Evolutionary conservation across 2,329 filamentous ascomycete genomes (phyloP), one percentile per base, ranked within the genome.

Genomic region (Diaporthe batatas): DNA sequence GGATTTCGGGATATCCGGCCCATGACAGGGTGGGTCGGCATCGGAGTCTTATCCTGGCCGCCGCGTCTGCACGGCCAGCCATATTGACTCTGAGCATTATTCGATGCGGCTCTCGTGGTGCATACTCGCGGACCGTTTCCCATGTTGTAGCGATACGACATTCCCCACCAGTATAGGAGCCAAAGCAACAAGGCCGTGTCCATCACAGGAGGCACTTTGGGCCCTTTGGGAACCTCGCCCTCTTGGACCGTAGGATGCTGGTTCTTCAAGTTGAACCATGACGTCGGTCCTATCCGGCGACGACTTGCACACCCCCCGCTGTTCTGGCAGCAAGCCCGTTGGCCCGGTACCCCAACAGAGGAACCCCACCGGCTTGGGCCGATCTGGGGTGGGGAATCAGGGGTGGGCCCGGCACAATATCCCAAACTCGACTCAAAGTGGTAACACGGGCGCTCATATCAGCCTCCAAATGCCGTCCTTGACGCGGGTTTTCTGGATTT

Each of bases 401-500:
- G 70, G 62, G 16, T n/a, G n/a, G 69, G 47, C 69, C 58, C 67
- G 70, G 42, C 47, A 29, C 23, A 21, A 18, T 12, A n/a, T 47
- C 34, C 49, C 21, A 36, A 12, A 42, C 14, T 25, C 68, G 36
- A 64, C 65, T 49, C 53, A 29, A n/a, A 42, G 53, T 32, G n/a
- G 65, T 72, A 70, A 59, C n/a, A 70, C 51, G 42, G 25, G 51
- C 54, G 64, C 47, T 42, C 71, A 47, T 23, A 16, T 36, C 44
- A 65, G 62, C 62, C 62, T 53, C 49, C 34, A 72, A 59, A 70
- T 72, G 71, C 71, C 71, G 71, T 55, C 25, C 47, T 49, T 21
- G 14, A 5, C 5, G 64, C 55, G 47, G 54, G 4, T 32, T 59
- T 72, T 54, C 62, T 53, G 62, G 62, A 67, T 62, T 53, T 36